These are phyloP conservation scores for Sphenostylis stenocarpa DNA, from an alignment of 306 rosid species.

Conservation along the genomic window DNA sequence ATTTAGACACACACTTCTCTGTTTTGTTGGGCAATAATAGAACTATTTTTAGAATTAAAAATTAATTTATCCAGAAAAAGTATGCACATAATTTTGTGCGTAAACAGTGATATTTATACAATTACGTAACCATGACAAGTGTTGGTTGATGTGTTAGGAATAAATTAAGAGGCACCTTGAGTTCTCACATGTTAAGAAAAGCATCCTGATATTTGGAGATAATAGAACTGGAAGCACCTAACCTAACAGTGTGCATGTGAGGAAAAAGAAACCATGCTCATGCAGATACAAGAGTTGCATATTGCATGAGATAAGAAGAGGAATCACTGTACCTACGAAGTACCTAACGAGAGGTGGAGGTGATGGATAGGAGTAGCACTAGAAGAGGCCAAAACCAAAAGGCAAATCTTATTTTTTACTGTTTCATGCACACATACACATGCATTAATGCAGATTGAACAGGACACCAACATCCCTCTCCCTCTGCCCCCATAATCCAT, in stretches of 20 bases:
- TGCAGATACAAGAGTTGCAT: not conserved
- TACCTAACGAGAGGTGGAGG: conserved; percentile 30
- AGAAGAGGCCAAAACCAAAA: conserved; percentile 16
- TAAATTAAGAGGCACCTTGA: not conserved
- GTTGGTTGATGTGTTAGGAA: not conserved
- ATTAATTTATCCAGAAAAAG: not conserved
- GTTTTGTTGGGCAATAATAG: not conserved
- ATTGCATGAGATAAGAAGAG: not conserved
- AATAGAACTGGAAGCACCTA: conserved; percentile 35
- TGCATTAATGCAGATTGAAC: conserved; percentile 64
- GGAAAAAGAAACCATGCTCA: not conserved
- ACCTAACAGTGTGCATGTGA: conserved; percentile 20
- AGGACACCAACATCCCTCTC: conserved; percentile 73
- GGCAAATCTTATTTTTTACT: conserved; percentile 35
- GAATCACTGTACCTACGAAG: conserved; percentile 50
- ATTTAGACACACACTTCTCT: not conserved
- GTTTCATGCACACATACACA: conserved; percentile 27
- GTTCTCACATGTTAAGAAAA: not conserved
- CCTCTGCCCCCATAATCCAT: conserved; percentile 53
- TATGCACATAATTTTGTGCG: not conserved
- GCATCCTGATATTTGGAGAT: not conserved
- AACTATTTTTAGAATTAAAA: not conserved
- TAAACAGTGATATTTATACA: not conserved
- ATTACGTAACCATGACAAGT: not conserved
- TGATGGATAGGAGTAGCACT: not conserved